A percentile compares a stretch with the other conserved stretches of the same genome.
These are phyloP conservation scores for Nicotiana tomentosiformis DNA, from an alignment of 257 asterid species.

Conservation along the genomic window DNA sequence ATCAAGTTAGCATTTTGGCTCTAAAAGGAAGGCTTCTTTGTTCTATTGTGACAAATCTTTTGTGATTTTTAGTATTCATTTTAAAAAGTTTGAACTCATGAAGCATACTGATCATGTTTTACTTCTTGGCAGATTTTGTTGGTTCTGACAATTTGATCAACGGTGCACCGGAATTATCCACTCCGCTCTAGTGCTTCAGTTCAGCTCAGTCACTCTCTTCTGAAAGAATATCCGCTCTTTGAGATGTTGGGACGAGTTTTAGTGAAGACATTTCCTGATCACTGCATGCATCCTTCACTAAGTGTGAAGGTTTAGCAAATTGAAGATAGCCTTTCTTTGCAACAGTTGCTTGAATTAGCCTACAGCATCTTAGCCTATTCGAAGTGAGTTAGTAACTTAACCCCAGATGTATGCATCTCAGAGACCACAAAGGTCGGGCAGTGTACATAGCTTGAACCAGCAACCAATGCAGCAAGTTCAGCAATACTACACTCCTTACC, in stretches of 20 bases:
- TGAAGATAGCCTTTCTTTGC: neutral
- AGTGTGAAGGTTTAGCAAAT: neutral
- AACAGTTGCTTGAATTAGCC: neutral
- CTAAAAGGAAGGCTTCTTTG: neutral
- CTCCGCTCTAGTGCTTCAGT: neutral
- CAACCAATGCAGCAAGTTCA: constrained; percentile 47
- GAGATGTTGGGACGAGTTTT: neutral
- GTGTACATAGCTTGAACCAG: constrained; percentile 33
- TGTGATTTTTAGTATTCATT: neutral
- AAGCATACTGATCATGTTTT: neutral
- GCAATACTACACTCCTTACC: constrained; percentile 38
- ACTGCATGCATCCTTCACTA: neutral
- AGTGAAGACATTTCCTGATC: neutral
- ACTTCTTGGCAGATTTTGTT: neutral
- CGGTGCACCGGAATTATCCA: neutral
- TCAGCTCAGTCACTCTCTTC: neutral
- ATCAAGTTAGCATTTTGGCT: neutral
- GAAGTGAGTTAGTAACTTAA: neutral
- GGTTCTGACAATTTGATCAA: neutral
- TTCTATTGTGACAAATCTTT: neutral
- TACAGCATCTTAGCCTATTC: neutral
- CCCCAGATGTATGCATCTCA: constrained; percentile 63
- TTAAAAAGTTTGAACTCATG: neutral
- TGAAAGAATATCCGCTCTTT: neutral
- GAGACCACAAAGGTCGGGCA: constrained; percentile 41